phyloP scores from a whole-genome alignment of 148 eudicot species.

The Oxyria digyna region DNA sequence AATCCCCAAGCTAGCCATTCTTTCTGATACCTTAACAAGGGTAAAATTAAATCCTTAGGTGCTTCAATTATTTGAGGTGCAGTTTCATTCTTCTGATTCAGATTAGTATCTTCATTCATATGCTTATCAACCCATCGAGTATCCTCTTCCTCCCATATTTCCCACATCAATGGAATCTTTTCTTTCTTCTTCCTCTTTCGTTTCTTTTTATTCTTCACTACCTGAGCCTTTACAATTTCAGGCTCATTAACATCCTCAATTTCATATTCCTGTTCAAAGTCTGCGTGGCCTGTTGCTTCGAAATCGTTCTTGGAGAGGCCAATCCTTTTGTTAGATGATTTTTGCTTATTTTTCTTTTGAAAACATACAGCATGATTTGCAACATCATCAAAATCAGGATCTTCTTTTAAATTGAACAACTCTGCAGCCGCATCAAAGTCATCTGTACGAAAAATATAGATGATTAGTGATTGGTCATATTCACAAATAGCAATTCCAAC shows the following conservation, averaged over 20 bases:
- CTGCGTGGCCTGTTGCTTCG: background rate
- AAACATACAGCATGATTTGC: slow-evolving; percentile 3
- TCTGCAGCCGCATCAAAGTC: slow-evolving; percentile 12
- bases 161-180: slow-evolving; percentile 51
- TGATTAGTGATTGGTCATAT: background rate
- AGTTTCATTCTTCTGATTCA: slow-evolving; percentile 36
- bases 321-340: background rate
- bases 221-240: background rate
- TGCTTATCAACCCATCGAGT: slow-evolving; percentile 46
- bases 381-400: slow-evolving; percentile 12
- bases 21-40: slow-evolving; percentile 79
- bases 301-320: background rate
- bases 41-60: slow-evolving; percentile 50
- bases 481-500: background rate
- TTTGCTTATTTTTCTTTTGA: slow-evolving; percentile 1
- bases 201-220: slow-evolving; percentile 15
- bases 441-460: slow-evolving; percentile 9
- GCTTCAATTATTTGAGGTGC: slow-evolving; percentile 44
- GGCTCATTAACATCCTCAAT: slow-evolving; percentile 18
- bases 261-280: slow-evolving; percentile 10
- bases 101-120: slow-evolving; percentile 25
- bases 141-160: slow-evolving; percentile 66
- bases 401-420: slow-evolving; percentile 16
- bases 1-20: slow-evolving; percentile 97
- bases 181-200: slow-evolving; percentile 26